Evolutionary conservation across 192 early-diverging fungal species (phyloP).

Genomic region (Diversispora epigaea): DNA sequence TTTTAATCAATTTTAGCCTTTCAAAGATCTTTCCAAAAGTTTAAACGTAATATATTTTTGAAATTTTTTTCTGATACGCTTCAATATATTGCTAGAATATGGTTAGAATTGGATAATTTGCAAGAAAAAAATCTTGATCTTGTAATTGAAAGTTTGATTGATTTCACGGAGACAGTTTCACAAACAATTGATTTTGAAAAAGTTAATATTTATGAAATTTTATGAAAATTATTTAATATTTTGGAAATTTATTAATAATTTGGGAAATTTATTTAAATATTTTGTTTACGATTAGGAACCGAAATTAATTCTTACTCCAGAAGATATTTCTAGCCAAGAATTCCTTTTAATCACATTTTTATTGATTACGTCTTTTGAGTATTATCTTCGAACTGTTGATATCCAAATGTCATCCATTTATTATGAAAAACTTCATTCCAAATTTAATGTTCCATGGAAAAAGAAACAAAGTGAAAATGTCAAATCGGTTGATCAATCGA

Average conservation of each 20-base stretch:
- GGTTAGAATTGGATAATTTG: neutral
- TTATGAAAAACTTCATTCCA: conserved; percentile 14
- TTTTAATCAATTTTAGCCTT: neutral
- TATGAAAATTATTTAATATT: neutral
- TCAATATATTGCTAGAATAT: neutral
- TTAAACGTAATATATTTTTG: neutral
- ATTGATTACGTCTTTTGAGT: neutral
- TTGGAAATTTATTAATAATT: neutral
- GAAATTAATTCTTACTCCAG: neutral
- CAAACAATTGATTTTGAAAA: neutral
- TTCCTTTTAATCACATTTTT: conserved; percentile 7
- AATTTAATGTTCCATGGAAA: conserved; percentile 6
- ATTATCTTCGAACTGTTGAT: neutral
- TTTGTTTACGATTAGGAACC: neutral
- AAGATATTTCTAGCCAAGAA: neutral
- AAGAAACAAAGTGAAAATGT: neutral
- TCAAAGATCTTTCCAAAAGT: neutral
- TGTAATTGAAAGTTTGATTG: conserved; percentile 2
- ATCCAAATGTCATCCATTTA: conserved; percentile 11
- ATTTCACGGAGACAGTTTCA: neutral
- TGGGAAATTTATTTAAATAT: neutral
- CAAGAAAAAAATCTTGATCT: neutral
- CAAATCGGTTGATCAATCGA: neutral
- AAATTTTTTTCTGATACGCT: conserved; percentile 6
- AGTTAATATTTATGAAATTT: neutral